Evolutionary conservation across 2,329 filamentous ascomycete genomes (phyloP), one percentile per base, ranked within the genome.

Genomic region (Aspergillus tanneri): DNA sequence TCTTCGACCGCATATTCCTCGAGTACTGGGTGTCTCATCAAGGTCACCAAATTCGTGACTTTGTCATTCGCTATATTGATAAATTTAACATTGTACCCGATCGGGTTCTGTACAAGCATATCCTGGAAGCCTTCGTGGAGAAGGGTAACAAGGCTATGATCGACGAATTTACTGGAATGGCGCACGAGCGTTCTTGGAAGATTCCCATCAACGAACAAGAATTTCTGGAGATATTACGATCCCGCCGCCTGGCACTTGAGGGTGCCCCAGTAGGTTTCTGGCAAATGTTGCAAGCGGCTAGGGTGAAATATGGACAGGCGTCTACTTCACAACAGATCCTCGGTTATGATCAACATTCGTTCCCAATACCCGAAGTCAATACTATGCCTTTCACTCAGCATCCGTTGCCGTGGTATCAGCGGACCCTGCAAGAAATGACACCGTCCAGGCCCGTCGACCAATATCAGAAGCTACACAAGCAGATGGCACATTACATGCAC

Each of bases 1-100:
- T 63, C 18, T 72, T 72, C 39, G 68, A 72, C 45, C 67, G 68
- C 19, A 62, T 73, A 35, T 72, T 72, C 35, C 53, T 72, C 27
- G 70, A 73, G 52, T 73, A 66, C 41, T 72, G 68, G 61, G 59
- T 68, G 5, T 60, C 59, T 19, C 68, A 72, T 47, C 58, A 66
- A 3, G 67, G 64, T 0, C 11, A 46, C 12, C 55, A 65, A 18
- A 70, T 68, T 24, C 59, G 59, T n/a, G 57, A 68, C 8, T 73
- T 72, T 34, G 47, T 72, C 40, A 58, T 66, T 16, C 55, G 58
- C 16, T 67, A 61, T 22, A 62, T 73, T 35, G 60, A 68, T 16
- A 59, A 66, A 16, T 71, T 68, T 47, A 49, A 63, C 1, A 56
- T 73, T n/a, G 49, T 61, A 2, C 69, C 69, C 3, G 70, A 73